A percentile compares a stretch with the other conserved stretches of the same genome.
phyloP scores from a whole-genome alignment of 129 eudicot species.

The Smallanthus sonchifolius region DNA sequence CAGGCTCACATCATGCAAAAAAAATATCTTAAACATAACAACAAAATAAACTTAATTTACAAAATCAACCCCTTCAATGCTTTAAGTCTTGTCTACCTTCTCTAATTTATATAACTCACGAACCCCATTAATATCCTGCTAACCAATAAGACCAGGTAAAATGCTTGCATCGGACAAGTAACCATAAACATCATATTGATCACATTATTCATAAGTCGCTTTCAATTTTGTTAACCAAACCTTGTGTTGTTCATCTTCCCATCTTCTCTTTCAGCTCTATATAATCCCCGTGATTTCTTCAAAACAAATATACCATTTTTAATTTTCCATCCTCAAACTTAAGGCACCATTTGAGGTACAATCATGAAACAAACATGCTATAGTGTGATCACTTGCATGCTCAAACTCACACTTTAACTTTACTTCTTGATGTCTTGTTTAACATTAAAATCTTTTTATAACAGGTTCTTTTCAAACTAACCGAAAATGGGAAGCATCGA shows the following conservation, averaged over 20 bases:
- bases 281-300: constrained; percentile 14
- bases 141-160: too few species aligned
- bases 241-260: constrained; percentile 25
- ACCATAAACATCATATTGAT: too few species aligned
- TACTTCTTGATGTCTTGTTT: not conserved
- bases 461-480: too few species aligned
- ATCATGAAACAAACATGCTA: constrained; percentile 27
- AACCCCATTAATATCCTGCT: too few species aligned
- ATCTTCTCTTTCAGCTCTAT: constrained; percentile 15
- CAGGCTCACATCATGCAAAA: too few species aligned
- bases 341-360: constrained; percentile 23
- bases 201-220: constrained; percentile 12
- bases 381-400: constrained; percentile 34
- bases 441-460: too few species aligned
- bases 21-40: too few species aligned
- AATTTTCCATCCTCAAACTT: constrained; percentile 12
- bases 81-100: too few species aligned
- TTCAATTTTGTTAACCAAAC: constrained; percentile 59
- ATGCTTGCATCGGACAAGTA: too few species aligned
- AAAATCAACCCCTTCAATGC: too few species aligned
- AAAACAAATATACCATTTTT: constrained; percentile 1
- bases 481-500: constrained; percentile 47
- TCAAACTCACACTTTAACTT: constrained; percentile 36
- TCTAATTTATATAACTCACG: too few species aligned
- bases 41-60: too few species aligned